Evolutionary conservation across 1,284 basidiomycete species (phyloP).

Genomic region (Rhizoctonia solani): DNA sequence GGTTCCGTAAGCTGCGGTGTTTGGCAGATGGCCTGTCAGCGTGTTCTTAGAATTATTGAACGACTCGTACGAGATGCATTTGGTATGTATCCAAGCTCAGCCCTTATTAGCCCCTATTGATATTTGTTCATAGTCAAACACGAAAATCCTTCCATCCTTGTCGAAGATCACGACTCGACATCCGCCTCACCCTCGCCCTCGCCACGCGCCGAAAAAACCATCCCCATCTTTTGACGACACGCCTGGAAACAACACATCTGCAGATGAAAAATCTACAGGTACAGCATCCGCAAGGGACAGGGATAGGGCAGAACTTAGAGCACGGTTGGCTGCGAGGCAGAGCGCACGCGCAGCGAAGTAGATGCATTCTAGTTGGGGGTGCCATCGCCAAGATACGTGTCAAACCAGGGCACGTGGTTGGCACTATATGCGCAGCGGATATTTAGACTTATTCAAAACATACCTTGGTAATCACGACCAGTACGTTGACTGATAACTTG

Average conservation of each 20-base stretch:
- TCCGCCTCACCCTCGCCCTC: neutral
- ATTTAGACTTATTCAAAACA: no score
- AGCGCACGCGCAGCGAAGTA: slow-evolving; percentile 11
- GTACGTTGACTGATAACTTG: no score
- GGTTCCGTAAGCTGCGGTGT: slow-evolving; percentile 87
- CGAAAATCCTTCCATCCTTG: slow-evolving; percentile 3
- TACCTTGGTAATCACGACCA: no score
- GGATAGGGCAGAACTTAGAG: slow-evolving; percentile 17
- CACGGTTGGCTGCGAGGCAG: slow-evolving; percentile 15
- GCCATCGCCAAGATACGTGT: neutral
- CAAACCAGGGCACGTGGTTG: neutral
- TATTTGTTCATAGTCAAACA: slow-evolving; percentile 26
- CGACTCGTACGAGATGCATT: slow-evolving; percentile 62
- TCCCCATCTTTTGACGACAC: neutral
- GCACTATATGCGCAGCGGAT: no score
- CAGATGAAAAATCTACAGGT: slow-evolving; percentile 4
- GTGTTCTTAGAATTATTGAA: slow-evolving; percentile 73
- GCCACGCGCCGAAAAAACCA: neutral
- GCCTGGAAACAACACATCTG: slow-evolving; percentile 5
- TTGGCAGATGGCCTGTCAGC: slow-evolving; percentile 88
- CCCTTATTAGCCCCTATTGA: neutral
- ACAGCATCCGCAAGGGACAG: slow-evolving; percentile 2
- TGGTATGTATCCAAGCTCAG: slow-evolving; percentile 28
- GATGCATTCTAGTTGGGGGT: no score
- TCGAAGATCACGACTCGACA: slow-evolving; percentile 3